A percentile compares a stretch with the other conserved stretches of the same genome.
Evolutionary conservation across 305 asterid species (phyloP).

Genomic region (Fraxinus nigra): DNA sequence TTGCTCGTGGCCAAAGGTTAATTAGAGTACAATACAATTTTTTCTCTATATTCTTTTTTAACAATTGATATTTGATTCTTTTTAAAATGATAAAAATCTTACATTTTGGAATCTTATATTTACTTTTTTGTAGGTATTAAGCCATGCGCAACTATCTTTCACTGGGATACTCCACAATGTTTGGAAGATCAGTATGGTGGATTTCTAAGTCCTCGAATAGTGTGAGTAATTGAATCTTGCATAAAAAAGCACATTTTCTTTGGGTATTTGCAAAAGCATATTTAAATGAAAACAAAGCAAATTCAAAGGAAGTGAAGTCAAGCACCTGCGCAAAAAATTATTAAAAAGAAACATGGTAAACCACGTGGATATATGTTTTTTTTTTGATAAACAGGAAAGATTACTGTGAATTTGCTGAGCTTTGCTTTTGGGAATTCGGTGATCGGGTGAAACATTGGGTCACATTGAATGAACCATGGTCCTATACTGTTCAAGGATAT

Average conservation of each 20-base stretch:
- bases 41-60: no score
- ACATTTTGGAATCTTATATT: not conserved
- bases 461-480: no score
- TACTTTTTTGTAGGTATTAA: not conserved
- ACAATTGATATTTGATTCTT: not conserved
- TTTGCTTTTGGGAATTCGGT: slow-evolving; percentile 26
- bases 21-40: not conserved
- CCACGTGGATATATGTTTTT: not conserved
- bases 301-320: no score
- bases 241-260: no score
- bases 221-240: slow-evolving; percentile 1
- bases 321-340: no score
- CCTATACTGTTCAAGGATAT: slow-evolving; percentile 4
- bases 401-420: slow-evolving; percentile 21
- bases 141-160: slow-evolving; percentile 17
- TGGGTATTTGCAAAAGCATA: not conserved
- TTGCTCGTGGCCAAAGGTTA: not conserved
- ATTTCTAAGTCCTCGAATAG: not conserved
- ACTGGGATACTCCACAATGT: slow-evolving; percentile 9
- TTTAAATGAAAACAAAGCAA: not conserved
- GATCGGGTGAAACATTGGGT: slow-evolving; percentile 26
- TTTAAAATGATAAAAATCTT: not conserved
- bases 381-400: not conserved
- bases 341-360: not conserved
- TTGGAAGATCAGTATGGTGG: slow-evolving; percentile 13